These are phyloP conservation scores for Xylariaceae sp. DNA, from an alignment of 2,329 filamentous ascomycete genomes.

Conservation along the genomic window DNA sequence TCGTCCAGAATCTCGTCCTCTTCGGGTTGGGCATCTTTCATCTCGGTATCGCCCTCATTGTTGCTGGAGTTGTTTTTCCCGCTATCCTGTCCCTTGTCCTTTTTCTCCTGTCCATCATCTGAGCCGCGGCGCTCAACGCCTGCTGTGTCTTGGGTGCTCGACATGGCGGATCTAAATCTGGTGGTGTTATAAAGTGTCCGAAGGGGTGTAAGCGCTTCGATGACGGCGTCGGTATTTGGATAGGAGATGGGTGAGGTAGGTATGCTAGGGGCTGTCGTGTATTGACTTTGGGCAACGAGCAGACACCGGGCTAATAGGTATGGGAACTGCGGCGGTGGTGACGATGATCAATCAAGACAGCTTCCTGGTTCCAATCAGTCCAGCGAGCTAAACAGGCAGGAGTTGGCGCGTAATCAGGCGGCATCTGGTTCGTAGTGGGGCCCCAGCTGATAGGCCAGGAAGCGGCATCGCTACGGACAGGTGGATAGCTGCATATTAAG, in stretches of 20 bases:
- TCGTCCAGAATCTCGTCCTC: conserved; percentile 83
- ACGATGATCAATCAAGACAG: conserved; percentile 19
- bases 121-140: conserved; percentile 26
- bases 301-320: background rate
- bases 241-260: background rate
- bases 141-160: conserved; percentile 28
- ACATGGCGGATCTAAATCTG: conserved; percentile 25
- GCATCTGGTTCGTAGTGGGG: conserved; percentile 21
- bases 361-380: conserved; percentile 8
- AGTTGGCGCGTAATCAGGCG: conserved; percentile 31
- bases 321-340: conserved; percentile 9
- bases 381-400: conserved; percentile 27
- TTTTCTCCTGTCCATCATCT: conserved; percentile 45
- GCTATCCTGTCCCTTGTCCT: conserved; percentile 46
- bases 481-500: background rate
- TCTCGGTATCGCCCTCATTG: conserved; percentile 73
- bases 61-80: conserved; percentile 47
- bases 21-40: conserved; percentile 74
- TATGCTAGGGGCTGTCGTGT: background rate
- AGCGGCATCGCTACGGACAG: too few relatives aligned
- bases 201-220: background rate
- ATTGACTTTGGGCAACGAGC: background rate
- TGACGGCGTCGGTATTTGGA: background rate
- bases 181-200: background rate
- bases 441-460: background rate